These are phyloP conservation scores for Dorcoceras hygrometricum DNA, from an alignment of 257 asterid genomes.

Conservation along the genomic window DNA sequence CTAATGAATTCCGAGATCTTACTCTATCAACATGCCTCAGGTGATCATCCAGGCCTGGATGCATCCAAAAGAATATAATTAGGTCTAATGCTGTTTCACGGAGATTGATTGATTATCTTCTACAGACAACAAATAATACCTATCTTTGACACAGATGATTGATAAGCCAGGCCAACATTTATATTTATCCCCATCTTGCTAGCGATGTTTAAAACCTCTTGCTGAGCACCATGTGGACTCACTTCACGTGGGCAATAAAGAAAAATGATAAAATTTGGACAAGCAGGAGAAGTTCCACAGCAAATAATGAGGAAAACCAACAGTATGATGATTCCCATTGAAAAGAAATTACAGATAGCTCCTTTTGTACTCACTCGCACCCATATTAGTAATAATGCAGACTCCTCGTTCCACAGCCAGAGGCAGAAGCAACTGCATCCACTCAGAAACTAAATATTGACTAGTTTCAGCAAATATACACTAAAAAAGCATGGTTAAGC, in stretches of 20 bases:
- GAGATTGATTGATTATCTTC: constrained; percentile 18
- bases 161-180: constrained; percentile 75
- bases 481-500: constrained; percentile 9
- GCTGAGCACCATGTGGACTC: constrained; percentile 74
- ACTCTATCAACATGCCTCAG: constrained; percentile 58
- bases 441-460: constrained; percentile 73
- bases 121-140: constrained; percentile 40
- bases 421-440: constrained; percentile 93
- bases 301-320: constrained; percentile 14
- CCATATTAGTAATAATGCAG: constrained; percentile 91
- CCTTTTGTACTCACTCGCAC: constrained; percentile 68
- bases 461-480: constrained; percentile 26
- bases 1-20: constrained; percentile 51
- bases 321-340: constrained; percentile 1
- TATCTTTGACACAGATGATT: constrained; percentile 52
- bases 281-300: constrained; percentile 17
- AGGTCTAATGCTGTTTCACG: constrained; percentile 9
- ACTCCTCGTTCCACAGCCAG: constrained; percentile 78
- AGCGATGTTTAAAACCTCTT: constrained; percentile 70
- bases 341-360: constrained; percentile 15
- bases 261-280: constrained; percentile 19
- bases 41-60: constrained; percentile 59
- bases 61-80: constrained; percentile 26
- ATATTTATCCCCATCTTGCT: constrained; percentile 56
- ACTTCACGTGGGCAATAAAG: constrained; percentile 42